phyloP scores from a whole-genome alignment of 225 moss, liverwort and hornwort genomes.

The Asterella californica region DNA sequence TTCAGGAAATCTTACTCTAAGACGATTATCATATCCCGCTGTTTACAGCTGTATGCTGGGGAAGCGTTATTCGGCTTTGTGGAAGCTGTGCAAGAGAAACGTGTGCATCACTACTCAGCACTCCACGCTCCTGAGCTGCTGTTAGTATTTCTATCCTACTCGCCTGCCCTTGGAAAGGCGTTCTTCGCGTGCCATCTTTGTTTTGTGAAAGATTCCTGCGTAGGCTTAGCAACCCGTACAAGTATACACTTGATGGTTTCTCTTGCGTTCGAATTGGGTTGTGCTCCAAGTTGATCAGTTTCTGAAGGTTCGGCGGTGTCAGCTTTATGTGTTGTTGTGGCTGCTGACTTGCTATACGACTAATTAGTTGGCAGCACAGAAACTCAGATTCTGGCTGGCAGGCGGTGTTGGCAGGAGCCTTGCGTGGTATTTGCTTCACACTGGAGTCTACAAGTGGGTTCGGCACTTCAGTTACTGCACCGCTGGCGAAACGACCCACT shows the following conservation, averaged over 20 bases:
- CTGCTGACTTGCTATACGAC: neutral
- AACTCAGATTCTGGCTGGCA: conserved; percentile 36
- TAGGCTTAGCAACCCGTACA: neutral
- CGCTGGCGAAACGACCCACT: conserved; percentile 79
- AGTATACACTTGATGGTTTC: neutral
- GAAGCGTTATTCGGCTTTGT: conserved; percentile 82
- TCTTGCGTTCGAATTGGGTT: neutral
- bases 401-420: conserved; percentile 83
- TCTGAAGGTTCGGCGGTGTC: neutral
- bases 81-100: conserved; percentile 69
- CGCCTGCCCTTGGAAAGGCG: neutral
- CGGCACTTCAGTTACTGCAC: conserved; percentile 70
- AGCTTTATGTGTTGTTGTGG: neutral
- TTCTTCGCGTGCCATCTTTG: neutral
- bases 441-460: conserved; percentile 76
- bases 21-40: neutral
- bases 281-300: neutral
- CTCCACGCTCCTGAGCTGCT: conserved; percentile 58
- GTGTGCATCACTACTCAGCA: conserved; percentile 51
- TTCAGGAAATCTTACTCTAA: no score
- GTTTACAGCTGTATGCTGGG: conserved; percentile 92
- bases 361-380: neutral
- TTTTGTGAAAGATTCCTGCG: neutral
- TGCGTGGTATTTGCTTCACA: conserved; percentile 91
- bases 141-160: conserved; percentile 44